These are phyloP conservation scores for Penicilliopsis zonata DNA, from an alignment of 495 filamentous ascomycete species.

Conservation along the genomic window DNA sequence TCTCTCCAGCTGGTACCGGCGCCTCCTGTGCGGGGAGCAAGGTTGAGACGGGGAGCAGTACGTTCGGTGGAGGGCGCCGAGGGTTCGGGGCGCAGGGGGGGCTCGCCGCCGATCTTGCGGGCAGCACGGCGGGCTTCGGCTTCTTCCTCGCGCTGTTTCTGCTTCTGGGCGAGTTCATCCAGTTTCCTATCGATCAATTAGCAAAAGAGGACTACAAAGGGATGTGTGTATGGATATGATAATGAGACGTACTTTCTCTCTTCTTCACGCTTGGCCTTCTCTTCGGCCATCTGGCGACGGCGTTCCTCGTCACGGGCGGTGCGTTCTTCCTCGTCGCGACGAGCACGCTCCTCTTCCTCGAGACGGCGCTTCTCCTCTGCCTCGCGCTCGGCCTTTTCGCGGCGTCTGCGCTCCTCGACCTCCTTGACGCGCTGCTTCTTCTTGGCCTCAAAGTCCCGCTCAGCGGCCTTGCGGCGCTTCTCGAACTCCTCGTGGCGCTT, in stretches of 20 bases:
- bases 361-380: conserved; percentile 58
- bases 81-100: conserved; percentile 32
- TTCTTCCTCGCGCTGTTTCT: conserved; percentile 59
- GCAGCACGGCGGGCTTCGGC: conserved; percentile 45
- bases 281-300: conserved; percentile 45
- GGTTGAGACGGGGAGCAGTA: conserved; percentile 52
- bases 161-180: conserved; percentile 51
- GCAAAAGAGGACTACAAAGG: conserved; percentile 3
- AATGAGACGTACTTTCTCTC: conserved; percentile 53
- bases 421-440: conserved; percentile 80
- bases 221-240: neutral
- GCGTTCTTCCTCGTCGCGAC: conserved; percentile 74
- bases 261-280: conserved; percentile 73
- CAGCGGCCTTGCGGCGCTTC: conserved; percentile 76
- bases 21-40: conserved; percentile 39
- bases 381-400: conserved; percentile 71
- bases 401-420: conserved; percentile 54
- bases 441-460: conserved; percentile 80
- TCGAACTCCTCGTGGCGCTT: conserved; percentile 92
- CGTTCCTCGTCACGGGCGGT: conserved; percentile 60
- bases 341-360: conserved; percentile 77
- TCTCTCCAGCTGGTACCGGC: conserved; percentile 71
- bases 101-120: conserved; percentile 24
- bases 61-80: conserved; percentile 47
- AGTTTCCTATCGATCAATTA: conserved; percentile 38